Conservation (phyloP, 2,329 filamentous ascomycete genomes). For the Exophiala lecanii-corni region DNA sequence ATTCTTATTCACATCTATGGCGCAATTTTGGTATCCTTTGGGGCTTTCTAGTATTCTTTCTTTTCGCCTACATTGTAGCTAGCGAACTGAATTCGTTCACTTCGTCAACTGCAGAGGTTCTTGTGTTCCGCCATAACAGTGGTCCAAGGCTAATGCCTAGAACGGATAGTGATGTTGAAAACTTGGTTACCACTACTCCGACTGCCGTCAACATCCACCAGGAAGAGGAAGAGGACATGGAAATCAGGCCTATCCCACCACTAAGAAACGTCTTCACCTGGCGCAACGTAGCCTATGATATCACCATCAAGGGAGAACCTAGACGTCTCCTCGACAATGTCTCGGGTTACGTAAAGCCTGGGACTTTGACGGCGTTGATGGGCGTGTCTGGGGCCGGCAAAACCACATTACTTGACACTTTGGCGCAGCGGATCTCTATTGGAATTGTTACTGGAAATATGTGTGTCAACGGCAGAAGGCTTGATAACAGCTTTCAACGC, state of each 20-base stretch:
- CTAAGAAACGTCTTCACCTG: conserved; percentile 44
- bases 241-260: conserved; percentile 45
- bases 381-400: conserved; percentile 48
- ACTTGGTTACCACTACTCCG: conserved; percentile 6
- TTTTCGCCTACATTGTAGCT: conserved; percentile 62
- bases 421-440: conserved; percentile 48
- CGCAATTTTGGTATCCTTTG: conserved; percentile 76
- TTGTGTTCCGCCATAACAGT: conserved; percentile 67
- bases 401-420: conserved; percentile 43
- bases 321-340: conserved; percentile 53
- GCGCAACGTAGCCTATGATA: conserved; percentile 52
- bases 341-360: conserved; percentile 69
- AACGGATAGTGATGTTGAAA: conserved; percentile 49
- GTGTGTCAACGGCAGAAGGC: conserved; percentile 40
- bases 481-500: conserved; percentile 47
- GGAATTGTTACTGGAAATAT: conserved; percentile 40
- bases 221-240: conserved; percentile 29
- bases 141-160: conserved; percentile 46
- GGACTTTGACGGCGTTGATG: conserved; percentile 74
- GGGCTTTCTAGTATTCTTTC: conserved; percentile 68
- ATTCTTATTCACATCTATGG: conserved; percentile 56
- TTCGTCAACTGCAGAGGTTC: conserved; percentile 70
- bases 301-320: conserved; percentile 47
- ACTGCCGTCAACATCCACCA: neutral
- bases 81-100: conserved; percentile 60